Percentiles rank a stretch among this genome's conserved stretches.
These are phyloP conservation scores for Lagenidium sp. DNA, from an alignment of 352 stramenopile genomes.

Conservation along the genomic window DNA sequence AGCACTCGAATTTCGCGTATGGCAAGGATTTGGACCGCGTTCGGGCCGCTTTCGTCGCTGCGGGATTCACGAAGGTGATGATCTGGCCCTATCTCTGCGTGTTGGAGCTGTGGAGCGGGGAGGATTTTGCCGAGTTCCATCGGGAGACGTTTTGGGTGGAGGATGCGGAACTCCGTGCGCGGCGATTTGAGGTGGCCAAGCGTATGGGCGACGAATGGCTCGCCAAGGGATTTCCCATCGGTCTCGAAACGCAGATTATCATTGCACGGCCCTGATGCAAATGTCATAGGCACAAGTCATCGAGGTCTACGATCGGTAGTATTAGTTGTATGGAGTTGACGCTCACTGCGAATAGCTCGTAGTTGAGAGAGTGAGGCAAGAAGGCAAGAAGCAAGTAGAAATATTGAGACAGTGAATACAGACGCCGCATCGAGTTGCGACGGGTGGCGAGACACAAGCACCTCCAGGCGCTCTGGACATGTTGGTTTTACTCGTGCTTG, in stretches of 20 bases:
- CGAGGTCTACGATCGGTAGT: too few species aligned
- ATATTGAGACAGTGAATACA: too few species aligned
- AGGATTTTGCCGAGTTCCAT: conserved; percentile 30
- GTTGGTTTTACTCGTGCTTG: conserved; percentile 24
- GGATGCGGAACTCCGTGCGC: conserved; percentile 19
- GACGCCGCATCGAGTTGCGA: too few species aligned
- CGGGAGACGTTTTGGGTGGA: conserved; percentile 15
- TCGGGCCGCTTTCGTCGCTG: conserved; percentile 17
- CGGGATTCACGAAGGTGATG: conserved; percentile 27
- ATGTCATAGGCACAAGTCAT: too few species aligned
- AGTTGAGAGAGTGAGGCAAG: too few species aligned
- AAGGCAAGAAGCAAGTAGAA: too few species aligned
- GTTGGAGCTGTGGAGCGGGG: conserved; percentile 36
- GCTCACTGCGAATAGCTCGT: too few species aligned
- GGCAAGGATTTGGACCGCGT: conserved; percentile 32
- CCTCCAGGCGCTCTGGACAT: too few species aligned
- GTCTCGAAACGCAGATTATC: conserved; percentile 46
- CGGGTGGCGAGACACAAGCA: too few species aligned
- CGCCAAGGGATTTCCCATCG: conserved; percentile 33
- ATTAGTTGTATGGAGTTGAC: too few species aligned
- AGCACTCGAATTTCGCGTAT: conserved; percentile 34
- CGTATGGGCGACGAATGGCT: conserved; percentile 41
- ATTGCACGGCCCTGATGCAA: conserved; percentile 17
- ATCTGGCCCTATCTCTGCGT: conserved; percentile 47
- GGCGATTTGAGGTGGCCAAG: conserved; percentile 19